Evolutionary conservation across 768 basidiomycete species (phyloP), one percentile per base, ranked within the genome.

Genomic region (Glaciozyma martinii): DNA sequence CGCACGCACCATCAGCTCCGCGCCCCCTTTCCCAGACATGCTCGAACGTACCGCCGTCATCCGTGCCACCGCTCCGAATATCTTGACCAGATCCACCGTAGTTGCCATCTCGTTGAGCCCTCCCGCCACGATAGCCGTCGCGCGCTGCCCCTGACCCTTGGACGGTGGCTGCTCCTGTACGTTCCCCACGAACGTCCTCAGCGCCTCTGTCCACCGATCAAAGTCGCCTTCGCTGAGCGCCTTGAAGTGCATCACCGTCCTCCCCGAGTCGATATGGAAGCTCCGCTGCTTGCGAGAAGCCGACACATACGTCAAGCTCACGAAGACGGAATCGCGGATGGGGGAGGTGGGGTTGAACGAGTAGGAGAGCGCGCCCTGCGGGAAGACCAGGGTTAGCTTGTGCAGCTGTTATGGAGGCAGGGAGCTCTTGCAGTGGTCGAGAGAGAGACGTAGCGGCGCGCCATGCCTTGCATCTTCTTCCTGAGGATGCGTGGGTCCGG

Each of bases 241-340:
- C 30, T 70, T 70, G 63, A 60, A 64, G 53, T 70, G 68, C 30
- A 56, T 66, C 19, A 70, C 68, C 3, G 60, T 61, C 52, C 61
- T 64, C 1, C 68, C 68, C 5, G 63, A 61, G 53, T 71, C 70
- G 30, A 71, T 71, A 40, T 65, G 53, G 27, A 71, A 27, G 25
- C 49, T 67, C 13, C 66, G 56, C 19, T 42, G 29, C 40, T 65
- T 62, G 25, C 66, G 42, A 25, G 27, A 54, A 3, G 70, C 70
- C 6, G 62, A 59, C 37, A 70, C 66, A 49, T 60, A 70, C 7
- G 68, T 61, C 4, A 60, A 47, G 25, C 62, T 43, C 44, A 70
- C 68, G 12, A 50, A 54, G 33, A 70, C 44, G 15, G 65, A 66
- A 54, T 71, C 70, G 44, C 70, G 63, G 44, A 65, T 32, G 8